Evolutionary conservation across 1,284 basidiomycete genomes (phyloP), one percentile per base, ranked within the genome.

Genomic region (Irpex sp.): DNA sequence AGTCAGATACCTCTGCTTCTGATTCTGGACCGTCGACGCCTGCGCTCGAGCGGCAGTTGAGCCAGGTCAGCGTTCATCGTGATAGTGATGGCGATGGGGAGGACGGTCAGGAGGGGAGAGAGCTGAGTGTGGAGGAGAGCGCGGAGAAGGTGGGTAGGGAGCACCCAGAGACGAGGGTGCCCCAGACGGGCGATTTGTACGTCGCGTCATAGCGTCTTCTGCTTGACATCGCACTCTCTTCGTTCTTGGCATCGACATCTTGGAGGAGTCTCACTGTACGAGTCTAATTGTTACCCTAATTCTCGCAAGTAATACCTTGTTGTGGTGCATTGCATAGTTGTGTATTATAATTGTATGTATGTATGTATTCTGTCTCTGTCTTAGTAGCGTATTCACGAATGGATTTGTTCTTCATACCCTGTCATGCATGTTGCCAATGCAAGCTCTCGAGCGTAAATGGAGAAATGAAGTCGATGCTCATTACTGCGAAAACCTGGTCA

Each of bases 91-190:
- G 47, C n/a, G 13, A 13, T 2, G 31, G 49, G 47, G 58, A 53
- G 60, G 63, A 57, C 15, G 55, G 51, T 0, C 37, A 47, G 15
- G 58, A 1, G 11, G n/a, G 8, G 2, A 4, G 15, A 26, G 17
- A 17, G 13, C 35, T 56, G n/a, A 43, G 36, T 39, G 36, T 33
- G 33, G 65, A 64, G 37, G 57, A 60, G 33, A 61, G 69, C 5
- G 63, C 65, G 3, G 43, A 61, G 15, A 57, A 61, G 11, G 64
- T 67, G 49, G 62, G 63, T 26, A 55, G 68, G 61, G 61, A 68
- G 21, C 67, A 68, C 37, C 64, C 68, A 1, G 69, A 70, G n/a
- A 68, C 67, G 47, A 62, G 65, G 26, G 49, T 62, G 51, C 62
- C 67, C 39, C 39, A 68, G 55, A 67, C 46, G 3, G 68, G 64